phyloP scores from a whole-genome alignment of 495 filamentous ascomycete species.

The Rhizodiscina lignyota region DNA sequence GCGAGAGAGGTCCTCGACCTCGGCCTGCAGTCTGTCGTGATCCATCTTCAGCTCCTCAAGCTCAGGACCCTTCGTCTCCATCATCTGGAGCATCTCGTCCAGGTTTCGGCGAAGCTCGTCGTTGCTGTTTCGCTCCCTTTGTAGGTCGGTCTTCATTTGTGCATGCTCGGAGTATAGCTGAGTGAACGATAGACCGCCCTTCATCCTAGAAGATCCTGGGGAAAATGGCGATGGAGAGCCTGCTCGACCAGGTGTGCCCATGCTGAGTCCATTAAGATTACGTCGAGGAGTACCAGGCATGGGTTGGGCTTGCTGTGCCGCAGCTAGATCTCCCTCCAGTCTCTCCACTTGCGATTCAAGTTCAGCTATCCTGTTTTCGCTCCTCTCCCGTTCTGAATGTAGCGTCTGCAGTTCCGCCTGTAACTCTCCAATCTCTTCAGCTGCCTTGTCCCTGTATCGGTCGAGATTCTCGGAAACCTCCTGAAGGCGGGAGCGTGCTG shows the following conservation, averaged over 20 bases:
- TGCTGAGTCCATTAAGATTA: constrained; percentile 30
- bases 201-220: constrained; percentile 37
- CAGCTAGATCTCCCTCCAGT: constrained; percentile 34
- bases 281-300: constrained; percentile 41
- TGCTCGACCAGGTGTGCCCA: constrained; percentile 34
- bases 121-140: constrained; percentile 50
- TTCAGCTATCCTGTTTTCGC: constrained; percentile 53
- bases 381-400: constrained; percentile 48
- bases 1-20: constrained; percentile 68
- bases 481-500: constrained; percentile 61
- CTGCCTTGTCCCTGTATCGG: constrained; percentile 61
- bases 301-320: constrained; percentile 16
- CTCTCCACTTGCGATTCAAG: constrained; percentile 58
- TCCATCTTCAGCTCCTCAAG: constrained; percentile 42
- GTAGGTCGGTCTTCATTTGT: constrained; percentile 39
- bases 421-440: constrained; percentile 61
- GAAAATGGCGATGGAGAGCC: constrained; percentile 33
- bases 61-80: constrained; percentile 43
- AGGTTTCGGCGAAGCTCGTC: constrained; percentile 55
- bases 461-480: constrained; percentile 67
- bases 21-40: constrained; percentile 36
- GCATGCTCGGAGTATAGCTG: constrained; percentile 53
- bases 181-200: constrained; percentile 43
- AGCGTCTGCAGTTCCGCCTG: constrained; percentile 72
- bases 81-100: constrained; percentile 57